A percentile compares a stretch with the other conserved stretches of the same genome.
phyloP scores from a whole-genome alignment of 2,329 filamentous ascomycete species.

The Scedosporium apiospermum region DNA sequence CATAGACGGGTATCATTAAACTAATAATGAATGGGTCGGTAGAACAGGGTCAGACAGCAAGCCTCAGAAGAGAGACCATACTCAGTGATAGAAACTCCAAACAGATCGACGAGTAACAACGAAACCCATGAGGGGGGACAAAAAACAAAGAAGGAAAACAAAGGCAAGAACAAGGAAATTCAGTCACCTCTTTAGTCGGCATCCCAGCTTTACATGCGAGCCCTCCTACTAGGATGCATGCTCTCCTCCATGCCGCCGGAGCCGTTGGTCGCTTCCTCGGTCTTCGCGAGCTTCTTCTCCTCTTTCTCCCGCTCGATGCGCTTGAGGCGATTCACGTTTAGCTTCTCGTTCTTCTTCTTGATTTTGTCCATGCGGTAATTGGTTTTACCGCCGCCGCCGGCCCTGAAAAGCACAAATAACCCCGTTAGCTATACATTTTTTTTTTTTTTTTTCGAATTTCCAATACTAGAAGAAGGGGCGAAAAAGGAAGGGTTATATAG shows the following conservation, averaged over 20 bases:
- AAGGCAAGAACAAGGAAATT: background rate
- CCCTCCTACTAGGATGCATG: constrained; percentile 45
- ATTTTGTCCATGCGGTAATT: constrained; percentile 66
- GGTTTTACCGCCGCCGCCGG: constrained; percentile 77
- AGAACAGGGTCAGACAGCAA: background rate
- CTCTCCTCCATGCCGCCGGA: constrained; percentile 16
- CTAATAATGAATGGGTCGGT: background rate
- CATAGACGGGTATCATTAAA: background rate
- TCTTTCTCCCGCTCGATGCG: constrained; percentile 34
- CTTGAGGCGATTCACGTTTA: constrained; percentile 55
- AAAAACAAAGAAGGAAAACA: background rate
- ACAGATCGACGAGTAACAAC: no score
- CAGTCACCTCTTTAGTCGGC: background rate
- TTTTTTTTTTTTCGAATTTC: constrained; percentile 7
- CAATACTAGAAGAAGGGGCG: constrained; percentile 1
- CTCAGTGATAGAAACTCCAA: no score
- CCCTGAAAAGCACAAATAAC: constrained; percentile 35
- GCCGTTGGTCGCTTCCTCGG: constrained; percentile 15
- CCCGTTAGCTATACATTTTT: no score
- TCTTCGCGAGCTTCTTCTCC: constrained; percentile 27
- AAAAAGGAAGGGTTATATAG: constrained; percentile 2
- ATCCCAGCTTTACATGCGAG: background rate
- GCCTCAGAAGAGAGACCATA: background rate
- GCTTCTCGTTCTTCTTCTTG: constrained; percentile 73
- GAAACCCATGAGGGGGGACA: no score